Percentiles rank a stretch among this genome's conserved stretches.
phyloP scores from a whole-genome alignment of 1,284 basidiomycete genomes.

The Bjerkandera adusta region DNA sequence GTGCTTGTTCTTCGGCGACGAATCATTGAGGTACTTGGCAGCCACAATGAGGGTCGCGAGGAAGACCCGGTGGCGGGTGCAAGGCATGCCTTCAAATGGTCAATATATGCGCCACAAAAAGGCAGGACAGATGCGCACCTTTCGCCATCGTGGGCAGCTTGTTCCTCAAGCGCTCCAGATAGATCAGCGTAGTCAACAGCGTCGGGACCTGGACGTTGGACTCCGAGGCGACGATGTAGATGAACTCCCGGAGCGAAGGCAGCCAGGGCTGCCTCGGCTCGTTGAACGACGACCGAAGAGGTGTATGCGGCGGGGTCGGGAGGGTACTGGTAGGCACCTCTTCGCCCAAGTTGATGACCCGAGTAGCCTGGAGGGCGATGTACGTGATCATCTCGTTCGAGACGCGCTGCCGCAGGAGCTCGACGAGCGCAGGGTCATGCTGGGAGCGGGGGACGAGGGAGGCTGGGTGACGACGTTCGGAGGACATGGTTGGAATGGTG shows the following conservation, averaged over 20 bases:
- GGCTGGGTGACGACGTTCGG: conserved; percentile 52
- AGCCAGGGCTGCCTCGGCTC: conserved; percentile 37
- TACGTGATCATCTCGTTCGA: conserved; percentile 81
- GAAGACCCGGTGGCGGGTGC: conserved; percentile 94
- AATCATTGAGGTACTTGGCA: conserved; percentile 98
- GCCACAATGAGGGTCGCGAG: conserved; percentile 94
- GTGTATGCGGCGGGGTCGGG: conserved; percentile 56
- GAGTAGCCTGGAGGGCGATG: conserved; percentile 65
- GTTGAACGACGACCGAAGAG: conserved; percentile 40
- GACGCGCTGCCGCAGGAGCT: conserved; percentile 76
- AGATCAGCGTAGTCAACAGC: conserved; percentile 89
- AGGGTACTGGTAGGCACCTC: conserved; percentile 31
- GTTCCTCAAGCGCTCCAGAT: conserved; percentile 83
- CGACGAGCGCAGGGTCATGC: conserved; percentile 78
- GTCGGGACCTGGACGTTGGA: conserved; percentile 94
- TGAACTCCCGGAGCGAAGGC: conserved; percentile 87
- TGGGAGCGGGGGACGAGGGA: conserved; percentile 67
- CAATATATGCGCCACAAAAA: conserved; percentile 10
- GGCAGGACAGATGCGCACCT: conserved; percentile 48
- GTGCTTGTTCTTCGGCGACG: conserved; percentile 93
- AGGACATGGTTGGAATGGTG: conserved; percentile 15
- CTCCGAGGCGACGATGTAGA: conserved; percentile 78
- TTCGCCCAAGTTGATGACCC: conserved; percentile 63
- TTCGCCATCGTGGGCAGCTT: conserved; percentile 85
- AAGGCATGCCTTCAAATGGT: conserved; percentile 68